These are phyloP conservation scores for Pythium monospermum DNA, from an alignment of 352 stramenopile genomes.

Conservation along the genomic window DNA sequence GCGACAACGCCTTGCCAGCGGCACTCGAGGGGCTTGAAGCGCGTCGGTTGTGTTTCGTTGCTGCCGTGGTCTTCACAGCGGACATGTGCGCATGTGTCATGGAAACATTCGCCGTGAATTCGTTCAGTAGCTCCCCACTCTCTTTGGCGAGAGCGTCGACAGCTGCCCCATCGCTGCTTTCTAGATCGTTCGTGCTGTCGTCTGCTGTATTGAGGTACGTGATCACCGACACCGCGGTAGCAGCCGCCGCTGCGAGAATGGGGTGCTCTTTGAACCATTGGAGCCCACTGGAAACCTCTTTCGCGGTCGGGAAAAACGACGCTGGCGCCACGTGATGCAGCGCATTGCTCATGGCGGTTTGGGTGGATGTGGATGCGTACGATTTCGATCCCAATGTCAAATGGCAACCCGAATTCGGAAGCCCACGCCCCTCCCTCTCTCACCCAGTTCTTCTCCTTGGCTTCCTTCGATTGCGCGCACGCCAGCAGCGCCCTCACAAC, in stretches of 20 bases:
- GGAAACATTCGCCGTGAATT: no score
- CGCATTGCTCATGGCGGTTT: constrained; percentile 28
- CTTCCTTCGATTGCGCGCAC: background rate
- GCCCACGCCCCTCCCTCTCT: background rate
- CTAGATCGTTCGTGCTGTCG: no score
- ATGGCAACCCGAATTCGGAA: no score
- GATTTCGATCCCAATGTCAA: no score
- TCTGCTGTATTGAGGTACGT: constrained; percentile 67
- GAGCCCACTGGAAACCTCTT: constrained; percentile 76
- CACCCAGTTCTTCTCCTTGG: background rate
- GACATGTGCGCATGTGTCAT: no score
- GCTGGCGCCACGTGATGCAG: constrained; percentile 34
- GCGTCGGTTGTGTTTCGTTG: constrained; percentile 4
- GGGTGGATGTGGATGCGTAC: no score
- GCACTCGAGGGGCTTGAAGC: constrained; percentile 6
- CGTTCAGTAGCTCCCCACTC: no score
- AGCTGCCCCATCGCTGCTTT: no score
- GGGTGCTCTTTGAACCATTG: constrained; percentile 87
- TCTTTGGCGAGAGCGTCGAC: no score
- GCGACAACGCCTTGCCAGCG: background rate
- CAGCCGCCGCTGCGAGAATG: constrained; percentile 67
- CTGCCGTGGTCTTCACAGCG: background rate
- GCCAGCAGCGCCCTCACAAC: background rate
- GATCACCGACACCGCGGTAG: constrained; percentile 78
- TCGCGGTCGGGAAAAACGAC: constrained; percentile 83